Conservation (phyloP, 768 basidiomycete species). For the Tulasnella sp. region DNA sequence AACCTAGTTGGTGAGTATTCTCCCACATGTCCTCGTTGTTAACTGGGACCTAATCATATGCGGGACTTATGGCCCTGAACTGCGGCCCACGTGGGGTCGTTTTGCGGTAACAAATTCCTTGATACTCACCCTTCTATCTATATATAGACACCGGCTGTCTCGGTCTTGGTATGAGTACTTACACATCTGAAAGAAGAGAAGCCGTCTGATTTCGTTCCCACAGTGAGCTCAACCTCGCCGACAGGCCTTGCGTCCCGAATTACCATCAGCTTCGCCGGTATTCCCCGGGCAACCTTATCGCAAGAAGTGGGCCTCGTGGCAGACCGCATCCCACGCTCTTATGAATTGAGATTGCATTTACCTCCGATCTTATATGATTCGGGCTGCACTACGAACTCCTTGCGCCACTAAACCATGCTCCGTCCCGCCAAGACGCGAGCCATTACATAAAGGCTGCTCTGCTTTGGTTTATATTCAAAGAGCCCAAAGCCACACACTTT, state of each 20-base stretch:
- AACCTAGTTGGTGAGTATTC: too few species aligned
- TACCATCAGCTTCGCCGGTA: not conserved
- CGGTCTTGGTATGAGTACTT: too few species aligned
- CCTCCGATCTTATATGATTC: not conserved
- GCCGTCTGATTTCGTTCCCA: not conserved
- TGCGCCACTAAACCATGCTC: too few species aligned
- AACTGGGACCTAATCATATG: too few species aligned
- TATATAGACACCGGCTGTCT: too few species aligned
- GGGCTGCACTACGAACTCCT: not conserved
- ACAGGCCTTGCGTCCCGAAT: not conserved
- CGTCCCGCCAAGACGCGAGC: not conserved
- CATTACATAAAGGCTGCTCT: not conserved
- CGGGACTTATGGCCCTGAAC: too few species aligned
- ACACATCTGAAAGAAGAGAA: too few species aligned
- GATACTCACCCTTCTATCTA: too few species aligned
- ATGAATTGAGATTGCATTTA: not conserved
- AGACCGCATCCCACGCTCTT: not conserved
- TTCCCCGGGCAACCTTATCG: not conserved
- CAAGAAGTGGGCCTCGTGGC: not conserved
- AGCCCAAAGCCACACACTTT: not conserved
- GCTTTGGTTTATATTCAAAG: not conserved
- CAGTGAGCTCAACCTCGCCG: not conserved
- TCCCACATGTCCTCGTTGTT: too few species aligned
- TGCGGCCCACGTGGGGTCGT: too few species aligned
- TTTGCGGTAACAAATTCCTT: too few species aligned